Percentiles rank a stretch among this genome's conserved stretches.
Conservation (phyloP, 306 rosid genomes). For the Malus fusca region DNA sequence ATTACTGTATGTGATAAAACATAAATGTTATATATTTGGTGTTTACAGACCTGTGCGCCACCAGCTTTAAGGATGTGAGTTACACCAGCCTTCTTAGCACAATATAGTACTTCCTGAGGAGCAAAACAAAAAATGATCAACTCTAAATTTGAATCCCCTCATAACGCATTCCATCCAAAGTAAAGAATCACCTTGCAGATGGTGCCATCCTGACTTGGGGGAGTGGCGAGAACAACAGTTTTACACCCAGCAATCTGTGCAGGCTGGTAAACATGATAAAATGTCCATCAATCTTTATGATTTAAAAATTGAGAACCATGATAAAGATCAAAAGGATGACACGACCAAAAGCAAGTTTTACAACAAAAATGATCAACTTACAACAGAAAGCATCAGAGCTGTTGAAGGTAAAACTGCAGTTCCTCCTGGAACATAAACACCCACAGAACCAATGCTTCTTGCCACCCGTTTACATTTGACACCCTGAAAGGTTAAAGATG, state of each 20-base stretch:
- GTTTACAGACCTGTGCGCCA: slow-evolving; percentile 85
- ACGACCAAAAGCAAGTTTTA: not conserved
- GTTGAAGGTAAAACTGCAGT: slow-evolving; percentile 98
- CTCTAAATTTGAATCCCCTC: not conserved
- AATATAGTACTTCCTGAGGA: slow-evolving; percentile 81
- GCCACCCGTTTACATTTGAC: slow-evolving; percentile 95
- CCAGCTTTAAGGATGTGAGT: slow-evolving; percentile 98
- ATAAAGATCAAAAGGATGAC: not conserved
- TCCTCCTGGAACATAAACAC: slow-evolving; percentile 98
- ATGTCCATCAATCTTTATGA: slow-evolving; percentile 19
- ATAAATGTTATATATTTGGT: not conserved
- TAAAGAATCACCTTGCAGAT: slow-evolving; percentile 70
- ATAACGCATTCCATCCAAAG: slow-evolving; percentile 10
- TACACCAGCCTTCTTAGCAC: slow-evolving; percentile 99
- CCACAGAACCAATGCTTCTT: slow-evolving; percentile 90
- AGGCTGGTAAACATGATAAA: slow-evolving; percentile 47
- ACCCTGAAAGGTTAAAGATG: slow-evolving; percentile 50
- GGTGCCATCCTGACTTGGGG: slow-evolving; percentile 75
- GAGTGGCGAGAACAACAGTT: slow-evolving; percentile 90
- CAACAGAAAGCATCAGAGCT: slow-evolving; percentile 95
- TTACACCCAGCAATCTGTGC: slow-evolving; percentile 96
- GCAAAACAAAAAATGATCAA: slow-evolving; percentile 18
- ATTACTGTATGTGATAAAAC: not conserved
- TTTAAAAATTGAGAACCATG: not conserved
- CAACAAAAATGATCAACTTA: slow-evolving; percentile 39